These are phyloP conservation scores for Exophiala lecanii-corni DNA, from an alignment of 2,329 filamentous ascomycete species.

Conservation along the genomic window DNA sequence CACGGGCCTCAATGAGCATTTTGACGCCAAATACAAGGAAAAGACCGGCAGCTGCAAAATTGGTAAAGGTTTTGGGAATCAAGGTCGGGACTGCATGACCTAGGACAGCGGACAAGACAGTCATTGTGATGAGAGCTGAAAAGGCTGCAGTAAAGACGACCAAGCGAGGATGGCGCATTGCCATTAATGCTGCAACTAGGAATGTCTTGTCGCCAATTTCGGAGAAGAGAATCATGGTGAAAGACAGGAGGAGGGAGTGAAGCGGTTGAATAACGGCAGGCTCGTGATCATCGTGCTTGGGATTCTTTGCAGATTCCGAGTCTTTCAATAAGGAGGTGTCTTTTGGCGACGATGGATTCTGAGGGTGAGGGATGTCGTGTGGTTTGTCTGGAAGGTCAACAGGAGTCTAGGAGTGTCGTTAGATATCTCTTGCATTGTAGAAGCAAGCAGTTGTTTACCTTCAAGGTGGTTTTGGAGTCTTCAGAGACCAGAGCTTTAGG, in stretches of 20 bases:
- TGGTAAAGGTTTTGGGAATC: conserved; percentile 85
- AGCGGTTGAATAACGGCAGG: conserved; percentile 63
- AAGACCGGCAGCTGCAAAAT: conserved; percentile 74
- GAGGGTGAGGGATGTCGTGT: conserved; percentile 67
- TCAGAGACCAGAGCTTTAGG: conserved; percentile 34
- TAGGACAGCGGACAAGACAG: conserved; percentile 82
- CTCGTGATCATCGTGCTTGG: conserved; percentile 29
- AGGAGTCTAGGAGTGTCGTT: conserved; percentile 60
- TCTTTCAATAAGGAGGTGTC: conserved; percentile 56
- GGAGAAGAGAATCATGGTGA: conserved; percentile 96
- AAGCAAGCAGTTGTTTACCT: conserved; percentile 45
- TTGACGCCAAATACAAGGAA: conserved; percentile 88
- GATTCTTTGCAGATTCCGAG: conserved; percentile 32
- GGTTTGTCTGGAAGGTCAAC: conserved; percentile 73
- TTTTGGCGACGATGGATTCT: conserved; percentile 59
- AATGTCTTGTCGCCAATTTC: conserved; percentile 99
- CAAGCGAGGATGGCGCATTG: conserved; percentile 93
- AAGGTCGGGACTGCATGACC: conserved; percentile 88
- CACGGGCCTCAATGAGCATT: conserved; percentile 78
- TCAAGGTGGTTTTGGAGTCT: conserved; percentile 45
- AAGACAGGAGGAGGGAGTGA: conserved; percentile 86
- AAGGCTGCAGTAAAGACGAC: conserved; percentile 96
- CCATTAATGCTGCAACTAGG: conserved; percentile 94
- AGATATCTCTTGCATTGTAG: not conserved
- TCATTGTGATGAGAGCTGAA: conserved; percentile 87